phyloP scores from a whole-genome alignment of 106 monocot genomes.

The Alisma plantagoaquatica region DNA sequence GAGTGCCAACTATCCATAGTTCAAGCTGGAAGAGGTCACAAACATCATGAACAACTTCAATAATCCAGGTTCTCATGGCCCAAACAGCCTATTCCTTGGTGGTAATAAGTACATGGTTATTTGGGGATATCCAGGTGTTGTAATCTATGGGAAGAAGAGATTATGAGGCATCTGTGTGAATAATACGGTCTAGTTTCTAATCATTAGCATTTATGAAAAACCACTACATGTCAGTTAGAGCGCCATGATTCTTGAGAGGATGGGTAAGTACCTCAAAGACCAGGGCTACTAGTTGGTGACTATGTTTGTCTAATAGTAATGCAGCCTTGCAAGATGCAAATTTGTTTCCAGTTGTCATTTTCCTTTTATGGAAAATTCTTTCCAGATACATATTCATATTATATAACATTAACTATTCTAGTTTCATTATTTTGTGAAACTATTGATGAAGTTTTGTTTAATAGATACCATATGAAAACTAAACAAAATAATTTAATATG shows the following conservation, averaged over 20 bases:
- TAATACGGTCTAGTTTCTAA: slow-evolving; percentile 3
- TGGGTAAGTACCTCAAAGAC: slow-evolving; percentile 10
- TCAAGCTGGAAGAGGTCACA: slow-evolving; percentile 5
- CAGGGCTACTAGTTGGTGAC: slow-evolving; percentile 8
- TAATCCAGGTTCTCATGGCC: slow-evolving; percentile 6
- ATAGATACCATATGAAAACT: no score
- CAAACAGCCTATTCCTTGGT: slow-evolving; percentile 5
- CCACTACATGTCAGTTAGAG: slow-evolving; percentile 4
- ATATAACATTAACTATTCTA: no score
- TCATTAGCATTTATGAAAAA: slow-evolving; percentile 12
- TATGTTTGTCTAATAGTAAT: no score
- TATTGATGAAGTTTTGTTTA: no score
- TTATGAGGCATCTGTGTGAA: slow-evolving; percentile 2
- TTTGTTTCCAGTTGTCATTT: no score
- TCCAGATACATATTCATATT: no score
- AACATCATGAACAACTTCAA: not conserved
- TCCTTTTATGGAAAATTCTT: no score
- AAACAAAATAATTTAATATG: no score
- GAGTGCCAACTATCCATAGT: slow-evolving; percentile 14
- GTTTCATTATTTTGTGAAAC: no score
- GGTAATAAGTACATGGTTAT: slow-evolving; percentile 7
- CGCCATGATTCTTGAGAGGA: slow-evolving; percentile 6
- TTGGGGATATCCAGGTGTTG: slow-evolving; percentile 3
- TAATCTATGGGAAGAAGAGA: slow-evolving; percentile 9
- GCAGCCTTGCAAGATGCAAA: no score